phyloP scores from a whole-genome alignment of 2,329 filamentous ascomycete genomes.

The Diaporthe caulivora region DNA sequence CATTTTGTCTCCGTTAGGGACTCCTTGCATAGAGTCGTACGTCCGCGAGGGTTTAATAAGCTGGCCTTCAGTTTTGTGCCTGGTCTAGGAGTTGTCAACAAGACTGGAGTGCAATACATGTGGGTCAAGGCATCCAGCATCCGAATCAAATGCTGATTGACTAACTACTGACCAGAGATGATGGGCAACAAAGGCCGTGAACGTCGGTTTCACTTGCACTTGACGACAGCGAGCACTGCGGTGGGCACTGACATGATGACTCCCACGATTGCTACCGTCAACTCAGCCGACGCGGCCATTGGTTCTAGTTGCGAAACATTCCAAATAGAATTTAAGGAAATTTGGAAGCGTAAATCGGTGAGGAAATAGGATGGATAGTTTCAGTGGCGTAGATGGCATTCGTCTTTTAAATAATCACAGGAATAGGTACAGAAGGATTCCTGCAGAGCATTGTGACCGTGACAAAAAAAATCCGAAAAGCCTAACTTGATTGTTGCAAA shows the following conservation, averaged over 20 bases:
- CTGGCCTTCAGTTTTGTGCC: neutral
- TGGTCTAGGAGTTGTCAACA: neutral
- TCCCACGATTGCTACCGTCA: neutral
- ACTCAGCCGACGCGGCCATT: constrained; percentile 9
- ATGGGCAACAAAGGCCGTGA: neutral
- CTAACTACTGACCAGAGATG: neutral
- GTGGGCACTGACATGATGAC: neutral
- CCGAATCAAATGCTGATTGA: neutral
- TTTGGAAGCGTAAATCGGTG: too few species aligned
- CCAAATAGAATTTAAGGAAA: neutral
- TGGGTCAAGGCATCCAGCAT: neutral
- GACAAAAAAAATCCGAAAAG: too few species aligned
- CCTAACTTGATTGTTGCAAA: too few species aligned
- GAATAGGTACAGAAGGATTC: too few species aligned
- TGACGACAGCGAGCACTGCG: neutral
- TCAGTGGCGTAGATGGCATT: too few species aligned
- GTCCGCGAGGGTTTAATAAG: neutral
- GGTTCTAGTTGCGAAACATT: neutral
- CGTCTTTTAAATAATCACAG: too few species aligned
- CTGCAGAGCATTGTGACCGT: too few species aligned
- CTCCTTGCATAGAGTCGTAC: neutral
- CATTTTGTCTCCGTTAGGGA: neutral
- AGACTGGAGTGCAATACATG: neutral
- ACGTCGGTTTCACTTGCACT: neutral
- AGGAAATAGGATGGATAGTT: too few species aligned